Base-by-base conservation (phyloP, 1,284 basidiomycete genomes). In the Malassezia furfur region DNA sequence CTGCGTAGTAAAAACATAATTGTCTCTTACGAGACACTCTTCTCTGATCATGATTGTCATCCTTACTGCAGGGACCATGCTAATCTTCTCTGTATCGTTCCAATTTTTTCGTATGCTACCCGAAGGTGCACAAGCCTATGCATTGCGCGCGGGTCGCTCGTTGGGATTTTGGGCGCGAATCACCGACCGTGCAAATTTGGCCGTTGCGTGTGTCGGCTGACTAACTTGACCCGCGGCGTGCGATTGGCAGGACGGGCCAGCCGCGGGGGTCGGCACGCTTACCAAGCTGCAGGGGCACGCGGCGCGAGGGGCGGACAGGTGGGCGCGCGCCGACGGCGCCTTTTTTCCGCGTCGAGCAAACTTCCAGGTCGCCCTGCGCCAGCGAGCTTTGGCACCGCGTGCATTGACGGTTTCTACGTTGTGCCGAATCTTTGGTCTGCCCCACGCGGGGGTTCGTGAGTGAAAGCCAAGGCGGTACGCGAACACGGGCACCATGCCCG, bases 1-100 rank as follows among this genome's bases (percentile, higher is more conserved):
- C 15, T 19, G 15, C 14, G 25, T 46, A 32, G 28, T 36, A 47
- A 57, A 57, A 57, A 57, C 55, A 57, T 57, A 57, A 57, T 57
- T 52, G 55, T 57, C 50, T 57, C 55, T 28, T 43, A 21, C 35
- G 55, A 57, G 50, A 57, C 55, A 57, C 55, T 48, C 55, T 57
- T 57, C 50, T 57, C 55, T 57, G 55, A 57, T 57, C 55, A 57
- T 57, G 55, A 57, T 57, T 70, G 68, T 70, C 68, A 70, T 68
- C 65, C 68, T 67, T 68, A 63, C 55, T 66, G 72, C 72, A 74
- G 70, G 70, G 70, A 68, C 72, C 70, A 74, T 72, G 68, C 70
- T 73, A 73, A 73, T 73, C 70, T 74, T 73, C 69, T 73, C 72
- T 74, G 70, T 72, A 72, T 72, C 66, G 70, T 72, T 74, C 70